A percentile compares a stretch with the other conserved stretches of the same genome.
These are phyloP conservation scores for Hymenoscyphus scutula DNA, from an alignment of 2,329 filamentous ascomycete genomes.

Conservation along the genomic window DNA sequence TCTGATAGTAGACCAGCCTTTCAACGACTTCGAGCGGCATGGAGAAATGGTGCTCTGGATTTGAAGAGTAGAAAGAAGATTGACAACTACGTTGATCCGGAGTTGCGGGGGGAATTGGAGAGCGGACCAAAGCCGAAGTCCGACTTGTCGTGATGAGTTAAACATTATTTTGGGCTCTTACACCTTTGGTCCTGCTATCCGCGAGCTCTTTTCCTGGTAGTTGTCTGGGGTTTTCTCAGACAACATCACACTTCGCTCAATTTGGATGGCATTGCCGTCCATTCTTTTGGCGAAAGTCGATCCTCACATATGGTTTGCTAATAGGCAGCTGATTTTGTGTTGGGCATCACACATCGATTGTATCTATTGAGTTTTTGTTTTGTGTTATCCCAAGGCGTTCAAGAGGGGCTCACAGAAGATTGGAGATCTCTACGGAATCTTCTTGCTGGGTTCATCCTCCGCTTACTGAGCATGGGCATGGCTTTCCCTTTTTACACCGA, in stretches of 20 bases:
- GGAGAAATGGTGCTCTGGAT: constrained; percentile 53
- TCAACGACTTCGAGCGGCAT: constrained; percentile 49
- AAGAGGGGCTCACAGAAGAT: constrained; percentile 33
- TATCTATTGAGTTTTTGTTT: constrained; percentile 34
- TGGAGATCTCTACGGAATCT: constrained; percentile 34
- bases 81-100: constrained; percentile 48
- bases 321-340: constrained; percentile 23
- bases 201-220: background rate
- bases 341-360: constrained; percentile 30
- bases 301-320: constrained; percentile 18
- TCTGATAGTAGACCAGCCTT: constrained; percentile 45
- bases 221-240: constrained; percentile 4
- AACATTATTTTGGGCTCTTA: constrained; percentile 11
- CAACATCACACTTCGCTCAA: constrained; percentile 8
- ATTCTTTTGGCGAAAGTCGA: constrained; percentile 10
- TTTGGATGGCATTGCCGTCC: constrained; percentile 16
- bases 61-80: constrained; percentile 57
- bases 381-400: constrained; percentile 33
- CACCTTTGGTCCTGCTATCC: constrained; percentile 15
- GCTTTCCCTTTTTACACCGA: constrained; percentile 23
- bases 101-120: constrained; percentile 52
- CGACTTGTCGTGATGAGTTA: constrained; percentile 22
- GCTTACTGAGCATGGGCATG: constrained; percentile 25
- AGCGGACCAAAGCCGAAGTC: constrained; percentile 28
- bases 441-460: constrained; percentile 24